These are phyloP conservation scores for Primulina huaijiensis DNA, from an alignment of 257 asterid species.

Conservation along the genomic window DNA sequence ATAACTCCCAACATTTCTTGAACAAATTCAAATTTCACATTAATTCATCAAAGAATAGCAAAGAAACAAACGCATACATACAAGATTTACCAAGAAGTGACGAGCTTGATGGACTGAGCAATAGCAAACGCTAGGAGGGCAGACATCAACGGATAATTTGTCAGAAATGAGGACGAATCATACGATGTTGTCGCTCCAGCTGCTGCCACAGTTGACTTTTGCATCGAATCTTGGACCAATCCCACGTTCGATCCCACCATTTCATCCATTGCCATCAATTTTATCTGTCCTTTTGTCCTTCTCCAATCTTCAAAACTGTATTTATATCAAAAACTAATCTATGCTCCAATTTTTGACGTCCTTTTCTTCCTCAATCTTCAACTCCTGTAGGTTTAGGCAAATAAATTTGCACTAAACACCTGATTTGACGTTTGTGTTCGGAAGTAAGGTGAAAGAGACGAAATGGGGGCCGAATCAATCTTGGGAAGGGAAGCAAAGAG, in stretches of 20 bases:
- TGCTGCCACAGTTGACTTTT: slow-evolving; percentile 32
- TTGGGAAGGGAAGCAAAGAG: slow-evolving; percentile 15
- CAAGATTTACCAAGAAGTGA: slow-evolving; percentile 62
- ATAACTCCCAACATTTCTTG: too few species aligned
- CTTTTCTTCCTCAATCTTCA: background rate
- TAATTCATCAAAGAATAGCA: too few species aligned
- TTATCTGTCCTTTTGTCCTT: background rate
- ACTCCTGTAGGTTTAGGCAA: background rate
- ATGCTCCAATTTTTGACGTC: background rate
- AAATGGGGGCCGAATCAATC: slow-evolving; percentile 20
- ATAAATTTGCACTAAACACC: background rate
- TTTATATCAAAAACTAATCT: background rate
- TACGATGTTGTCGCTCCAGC: slow-evolving; percentile 36
- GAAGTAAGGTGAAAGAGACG: background rate
- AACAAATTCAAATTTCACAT: background rate
- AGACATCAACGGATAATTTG: slow-evolving; percentile 71
- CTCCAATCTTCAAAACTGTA: background rate
- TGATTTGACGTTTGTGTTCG: background rate
- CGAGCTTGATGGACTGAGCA: slow-evolving; percentile 68
- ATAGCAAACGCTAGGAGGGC: slow-evolving; percentile 70
- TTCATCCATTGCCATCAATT: slow-evolving; percentile 30
- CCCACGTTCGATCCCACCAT: slow-evolving; percentile 31
- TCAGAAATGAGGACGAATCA: slow-evolving; percentile 37
- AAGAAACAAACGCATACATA: background rate
- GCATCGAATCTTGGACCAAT: slow-evolving; percentile 29